Conservation (phyloP, 306 rosid species). For the Corylus americana region DNA sequence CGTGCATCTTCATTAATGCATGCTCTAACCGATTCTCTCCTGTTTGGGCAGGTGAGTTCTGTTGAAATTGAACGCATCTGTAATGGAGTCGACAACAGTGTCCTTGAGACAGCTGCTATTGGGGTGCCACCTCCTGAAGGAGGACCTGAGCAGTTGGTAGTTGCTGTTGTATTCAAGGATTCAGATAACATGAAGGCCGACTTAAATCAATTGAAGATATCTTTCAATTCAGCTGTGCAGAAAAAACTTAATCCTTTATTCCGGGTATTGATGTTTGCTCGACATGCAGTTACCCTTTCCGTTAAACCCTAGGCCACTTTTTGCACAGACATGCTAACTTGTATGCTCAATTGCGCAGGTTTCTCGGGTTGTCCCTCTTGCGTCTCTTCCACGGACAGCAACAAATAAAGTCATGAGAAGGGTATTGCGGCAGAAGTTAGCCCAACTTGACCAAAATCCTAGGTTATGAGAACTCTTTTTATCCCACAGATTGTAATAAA, state of each 20-base stretch:
- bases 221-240: conserved; percentile 86
- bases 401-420: conserved; percentile 95
- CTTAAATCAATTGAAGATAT: conserved; percentile 46
- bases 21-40: conserved; percentile 12
- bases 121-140: conserved; percentile 85
- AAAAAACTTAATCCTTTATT: conserved; percentile 87
- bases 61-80: conserved; percentile 95
- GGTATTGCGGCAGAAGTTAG: conserved; percentile 67
- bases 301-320: not conserved
- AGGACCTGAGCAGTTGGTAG: conserved; percentile 82
- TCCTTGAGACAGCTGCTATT: conserved; percentile 91
- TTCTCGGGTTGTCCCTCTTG: conserved; percentile 55
- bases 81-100: conserved; percentile 54
- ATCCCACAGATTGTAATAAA: not conserved
- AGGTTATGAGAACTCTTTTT: conserved; percentile 43
- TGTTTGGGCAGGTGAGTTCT: conserved; percentile 76
- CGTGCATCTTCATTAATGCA: too few species aligned
- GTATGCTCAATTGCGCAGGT: conserved; percentile 48
- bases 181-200: conserved; percentile 34
- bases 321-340: not conserved
- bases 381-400: conserved; percentile 90
- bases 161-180: conserved; percentile 71
- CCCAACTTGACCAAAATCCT: conserved; percentile 45
- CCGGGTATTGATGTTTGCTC: conserved; percentile 52
- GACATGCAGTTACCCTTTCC: conserved; percentile 3